Evolutionary conservation across 352 stramenopile species (phyloP).

Genomic region (Phytophthora tentaculata): DNA sequence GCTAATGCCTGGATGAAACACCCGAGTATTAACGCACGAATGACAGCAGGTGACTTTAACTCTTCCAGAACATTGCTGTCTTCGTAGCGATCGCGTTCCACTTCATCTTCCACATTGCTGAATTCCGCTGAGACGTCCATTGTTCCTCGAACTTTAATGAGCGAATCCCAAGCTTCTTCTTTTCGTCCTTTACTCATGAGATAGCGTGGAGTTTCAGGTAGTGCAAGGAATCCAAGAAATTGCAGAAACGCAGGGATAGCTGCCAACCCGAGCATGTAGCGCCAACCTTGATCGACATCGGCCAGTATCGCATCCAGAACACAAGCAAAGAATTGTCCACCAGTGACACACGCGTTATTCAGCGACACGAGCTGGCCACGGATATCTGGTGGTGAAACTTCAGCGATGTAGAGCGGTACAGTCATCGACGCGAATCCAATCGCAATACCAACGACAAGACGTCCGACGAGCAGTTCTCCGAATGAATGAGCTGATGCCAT

Average conservation of each 20-base stretch:
- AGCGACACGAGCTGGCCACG: conserved; percentile 76
- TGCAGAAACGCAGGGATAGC: conserved; percentile 73
- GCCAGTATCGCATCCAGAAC: conserved; percentile 66
- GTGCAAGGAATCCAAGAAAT: conserved; percentile 65
- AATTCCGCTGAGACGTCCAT: conserved; percentile 67
- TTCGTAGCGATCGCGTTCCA: conserved; percentile 35
- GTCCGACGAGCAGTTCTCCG: conserved; percentile 59
- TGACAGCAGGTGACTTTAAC: conserved; percentile 38
- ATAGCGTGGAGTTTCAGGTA: conserved; percentile 78
- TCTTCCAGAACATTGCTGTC: conserved; percentile 46
- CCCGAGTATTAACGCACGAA: conserved; percentile 45
- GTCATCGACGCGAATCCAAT: conserved; percentile 83
- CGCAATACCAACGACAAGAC: conserved; percentile 66
- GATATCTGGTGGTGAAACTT: conserved; percentile 67
- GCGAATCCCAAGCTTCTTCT: conserved; percentile 51
- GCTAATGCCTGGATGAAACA: conserved; percentile 54
- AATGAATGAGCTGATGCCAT: conserved; percentile 67
- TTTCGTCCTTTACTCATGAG: conserved; percentile 60
- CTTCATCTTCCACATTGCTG: conserved; percentile 64
- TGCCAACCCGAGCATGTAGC: conserved; percentile 83
- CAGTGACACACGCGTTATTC: conserved; percentile 77
- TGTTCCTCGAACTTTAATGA: conserved; percentile 71
- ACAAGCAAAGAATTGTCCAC: conserved; percentile 81
- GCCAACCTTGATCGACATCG: conserved; percentile 58
- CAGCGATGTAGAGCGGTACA: conserved; percentile 82